Base-by-base conservation (phyloP, 805 yeast species). In the Candida patagonica region DNA sequence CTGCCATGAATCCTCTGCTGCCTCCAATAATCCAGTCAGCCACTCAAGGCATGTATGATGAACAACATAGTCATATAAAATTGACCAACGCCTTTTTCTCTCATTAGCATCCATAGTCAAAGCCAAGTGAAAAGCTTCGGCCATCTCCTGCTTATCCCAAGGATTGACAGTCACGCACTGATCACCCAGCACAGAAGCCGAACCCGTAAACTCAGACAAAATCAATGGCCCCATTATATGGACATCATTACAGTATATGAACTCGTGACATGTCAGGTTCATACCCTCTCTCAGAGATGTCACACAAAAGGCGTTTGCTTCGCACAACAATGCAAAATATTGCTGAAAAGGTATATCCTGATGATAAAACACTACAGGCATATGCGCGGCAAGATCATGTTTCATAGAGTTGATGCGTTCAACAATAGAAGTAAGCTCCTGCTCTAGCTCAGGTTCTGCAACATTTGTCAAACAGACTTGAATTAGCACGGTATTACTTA, bases 241-340 rank as follows among this genome's bases (percentile, higher is more conserved):
- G 8, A 57, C 51, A 19, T 47, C 46, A 20, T 47, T 41, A 20
- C 94, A 83, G 41, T 79, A 80, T 30, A 87, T 73, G 57, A 81
- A 92, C 58, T 92, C 98, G 56, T 92, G 98, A 51, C 96, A 89
- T 0, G 97, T 88, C 54, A 92, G 68, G 53, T 92, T 92, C 87
- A 92, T 83, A 20, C 98, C 98, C 60, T 92, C 98, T 56, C 98
- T 78, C 69, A 89, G 73, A 1, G 95, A 83, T 7, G 94, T 78
- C 1, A 89, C 96, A 32, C 83, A 77, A 54, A 92, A 92, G 1
- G 76, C 68, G 49, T 85, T 94, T 1, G 97, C 95, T 55, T 87
- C 96, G 26, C 77, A 65, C 34, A 83, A 71, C 37, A 92, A 63
- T 0, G 95, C 97, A 43, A 92, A 59, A 56, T 92, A 92, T 60